Evolutionary conservation across 192 early-diverging fungal genomes (phyloP).

Genomic region (Umbelopsis isabellina): DNA sequence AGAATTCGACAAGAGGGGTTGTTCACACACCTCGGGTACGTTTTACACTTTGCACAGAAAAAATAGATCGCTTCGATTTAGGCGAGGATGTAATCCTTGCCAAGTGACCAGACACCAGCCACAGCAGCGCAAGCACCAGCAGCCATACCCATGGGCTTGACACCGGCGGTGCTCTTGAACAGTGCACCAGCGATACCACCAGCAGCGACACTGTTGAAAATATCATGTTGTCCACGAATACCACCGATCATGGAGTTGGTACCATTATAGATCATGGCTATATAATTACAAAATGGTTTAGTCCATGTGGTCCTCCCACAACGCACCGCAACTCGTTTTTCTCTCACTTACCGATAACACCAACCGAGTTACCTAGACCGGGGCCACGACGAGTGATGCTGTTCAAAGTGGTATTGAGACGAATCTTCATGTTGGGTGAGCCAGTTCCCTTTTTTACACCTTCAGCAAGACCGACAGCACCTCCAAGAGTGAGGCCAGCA

Average conservation of each 20-base stretch:
- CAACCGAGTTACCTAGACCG: constrained; percentile 80
- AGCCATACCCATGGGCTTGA: constrained; percentile 50
- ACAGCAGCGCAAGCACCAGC: constrained; percentile 41
- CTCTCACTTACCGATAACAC: constrained; percentile 57
- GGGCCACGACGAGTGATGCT: constrained; percentile 84
- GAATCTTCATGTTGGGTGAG: constrained; percentile 72
- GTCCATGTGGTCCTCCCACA: neutral
- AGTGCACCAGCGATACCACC: constrained; percentile 76
- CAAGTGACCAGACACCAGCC: constrained; percentile 39
- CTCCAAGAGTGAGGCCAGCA: constrained; percentile 71
- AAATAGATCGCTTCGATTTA: neutral
- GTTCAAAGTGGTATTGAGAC: constrained; percentile 82
- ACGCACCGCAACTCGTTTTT: no score
- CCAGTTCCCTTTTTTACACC: constrained; percentile 61
- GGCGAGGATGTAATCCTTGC: constrained; percentile 16
- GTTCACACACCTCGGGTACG: neutral
- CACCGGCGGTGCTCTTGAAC: constrained; percentile 78
- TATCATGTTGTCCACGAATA: constrained; percentile 64
- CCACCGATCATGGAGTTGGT: constrained; percentile 68
- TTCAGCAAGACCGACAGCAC: constrained; percentile 76
- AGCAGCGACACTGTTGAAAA: constrained; percentile 68
- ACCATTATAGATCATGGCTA: constrained; percentile 81
- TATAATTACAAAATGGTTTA: neutral
- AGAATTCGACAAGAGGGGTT: neutral
- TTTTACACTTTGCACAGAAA: no score